phyloP scores from a whole-genome alignment of 805 yeast genomes.

The Yamadazyma takamatsuzukensis region DNA sequence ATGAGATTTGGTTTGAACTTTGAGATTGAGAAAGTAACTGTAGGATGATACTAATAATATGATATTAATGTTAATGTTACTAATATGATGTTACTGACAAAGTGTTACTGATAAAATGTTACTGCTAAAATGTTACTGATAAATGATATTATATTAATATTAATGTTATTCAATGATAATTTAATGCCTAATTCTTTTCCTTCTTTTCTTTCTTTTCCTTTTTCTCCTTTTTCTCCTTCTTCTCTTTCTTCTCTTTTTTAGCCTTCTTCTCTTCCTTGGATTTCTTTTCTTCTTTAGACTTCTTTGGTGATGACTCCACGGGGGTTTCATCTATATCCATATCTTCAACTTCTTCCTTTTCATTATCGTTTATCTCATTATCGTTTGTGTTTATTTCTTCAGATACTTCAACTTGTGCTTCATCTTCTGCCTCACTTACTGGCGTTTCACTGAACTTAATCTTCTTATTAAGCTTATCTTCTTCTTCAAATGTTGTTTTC shows the following conservation, averaged over 20 bases:
- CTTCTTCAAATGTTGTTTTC: slow-evolving; percentile 24
- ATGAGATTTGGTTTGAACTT: no score
- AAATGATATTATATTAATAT: no score
- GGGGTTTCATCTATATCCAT: slow-evolving; percentile 22
- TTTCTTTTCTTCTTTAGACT: slow-evolving; percentile 17
- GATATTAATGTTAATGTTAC: no score
- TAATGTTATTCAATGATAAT: background rate
- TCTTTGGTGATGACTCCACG: slow-evolving; percentile 3
- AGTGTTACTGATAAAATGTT: no score
- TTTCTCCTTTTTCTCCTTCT: slow-evolving; percentile 23
- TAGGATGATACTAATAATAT: no score
- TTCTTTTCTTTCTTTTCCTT: slow-evolving; percentile 16
- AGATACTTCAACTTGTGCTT: slow-evolving; percentile 5
- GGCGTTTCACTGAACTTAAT: slow-evolving; percentile 25
- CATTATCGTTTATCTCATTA: slow-evolving; percentile 17
- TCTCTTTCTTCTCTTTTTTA: slow-evolving; percentile 19
- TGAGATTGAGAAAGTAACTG: no score
- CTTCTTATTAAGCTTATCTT: slow-evolving; percentile 20
- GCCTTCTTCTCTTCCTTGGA: slow-evolving; percentile 18
- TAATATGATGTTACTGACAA: no score
- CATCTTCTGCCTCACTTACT: slow-evolving; percentile 17
- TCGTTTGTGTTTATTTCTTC: slow-evolving; percentile 9
- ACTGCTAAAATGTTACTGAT: no score
- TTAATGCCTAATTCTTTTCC: slow-evolving; percentile 14
- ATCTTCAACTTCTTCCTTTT: slow-evolving; percentile 21